These are phyloP conservation scores for Ampelocalamus luodianensis DNA, from an alignment of 176 grass and related monocot species.

Conservation along the genomic window DNA sequence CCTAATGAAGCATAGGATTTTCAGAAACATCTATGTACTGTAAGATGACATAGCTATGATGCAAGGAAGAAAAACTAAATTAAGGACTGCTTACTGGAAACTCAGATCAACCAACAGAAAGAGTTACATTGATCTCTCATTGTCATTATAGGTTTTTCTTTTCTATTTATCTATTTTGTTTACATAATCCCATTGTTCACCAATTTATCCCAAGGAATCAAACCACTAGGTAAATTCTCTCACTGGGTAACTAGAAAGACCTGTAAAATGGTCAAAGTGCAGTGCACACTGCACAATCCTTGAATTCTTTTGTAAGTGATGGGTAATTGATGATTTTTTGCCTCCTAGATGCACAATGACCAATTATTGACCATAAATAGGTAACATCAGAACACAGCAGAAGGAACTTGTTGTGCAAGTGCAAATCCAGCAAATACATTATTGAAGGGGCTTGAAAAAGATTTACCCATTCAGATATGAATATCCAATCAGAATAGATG, in stretches of 20 bases:
- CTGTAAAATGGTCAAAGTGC: background rate
- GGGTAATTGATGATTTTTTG: conserved; percentile 9
- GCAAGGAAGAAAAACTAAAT: conserved; percentile 1
- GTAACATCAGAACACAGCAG: conserved; percentile 29
- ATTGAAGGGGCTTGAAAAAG: conserved; percentile 25
- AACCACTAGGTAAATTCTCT: conserved; percentile 9
- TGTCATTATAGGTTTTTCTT: background rate
- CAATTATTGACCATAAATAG: background rate
- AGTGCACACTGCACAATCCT: background rate
- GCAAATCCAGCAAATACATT: conserved; percentile 35
- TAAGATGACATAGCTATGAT: conserved; percentile 20
- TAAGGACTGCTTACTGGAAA: conserved; percentile 25
- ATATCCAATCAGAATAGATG: conserved; percentile 86
- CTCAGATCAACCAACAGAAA: conserved; percentile 18
- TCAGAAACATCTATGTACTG: background rate
- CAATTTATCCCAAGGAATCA: conserved; percentile 31
- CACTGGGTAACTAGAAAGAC: conserved; percentile 30
- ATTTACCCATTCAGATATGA: conserved; percentile 87
- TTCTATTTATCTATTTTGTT: background rate
- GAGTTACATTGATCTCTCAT: background rate
- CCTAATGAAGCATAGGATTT: conserved; percentile 31
- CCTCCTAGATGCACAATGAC: conserved; percentile 29
- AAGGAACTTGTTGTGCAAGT: conserved; percentile 15
- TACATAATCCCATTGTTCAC: conserved; percentile 6
- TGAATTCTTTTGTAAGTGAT: conserved; percentile 14